A percentile compares a stretch with the other conserved stretches of the same genome.
Conservation (phyloP, 2,329 filamentous ascomycete species). For the Ascochyta pisi region DNA sequence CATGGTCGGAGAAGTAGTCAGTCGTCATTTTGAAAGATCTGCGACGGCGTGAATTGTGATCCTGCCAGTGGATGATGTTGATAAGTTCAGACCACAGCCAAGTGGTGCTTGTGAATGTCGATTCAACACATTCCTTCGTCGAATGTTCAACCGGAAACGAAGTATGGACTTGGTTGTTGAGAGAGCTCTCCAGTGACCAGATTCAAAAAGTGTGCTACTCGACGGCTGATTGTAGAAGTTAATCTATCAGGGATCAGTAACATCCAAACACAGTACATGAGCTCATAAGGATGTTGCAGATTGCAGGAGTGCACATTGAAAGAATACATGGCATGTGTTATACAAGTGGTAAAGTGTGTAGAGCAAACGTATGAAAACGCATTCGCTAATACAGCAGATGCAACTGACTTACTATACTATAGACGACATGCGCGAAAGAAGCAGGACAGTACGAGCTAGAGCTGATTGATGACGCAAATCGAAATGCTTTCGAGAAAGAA, state of each 20-base stretch:
- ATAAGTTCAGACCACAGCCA: slow-evolving; percentile 35
- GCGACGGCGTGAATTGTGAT: neutral
- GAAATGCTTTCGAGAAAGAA: slow-evolving; percentile 18
- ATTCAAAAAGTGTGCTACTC: neutral
- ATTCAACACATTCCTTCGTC: slow-evolving; percentile 40
- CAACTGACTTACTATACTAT: slow-evolving; percentile 6
- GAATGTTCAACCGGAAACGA: neutral
- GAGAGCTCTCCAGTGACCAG: neutral
- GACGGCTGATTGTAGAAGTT: neutral
- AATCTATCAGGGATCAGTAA: slow-evolving; percentile 8
- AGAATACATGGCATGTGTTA: neutral
- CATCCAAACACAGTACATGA: neutral
- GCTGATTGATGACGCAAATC: slow-evolving; percentile 21
- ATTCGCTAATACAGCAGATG: neutral
- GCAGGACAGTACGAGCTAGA: slow-evolving; percentile 11
- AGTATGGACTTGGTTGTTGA: neutral
- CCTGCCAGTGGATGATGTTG: neutral
- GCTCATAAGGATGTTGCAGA: neutral
- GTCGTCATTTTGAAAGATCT: slow-evolving; percentile 38
- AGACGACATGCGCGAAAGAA: slow-evolving; percentile 5
- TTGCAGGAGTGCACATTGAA: neutral
- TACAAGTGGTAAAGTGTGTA: neutral
- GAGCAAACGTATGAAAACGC: neutral
- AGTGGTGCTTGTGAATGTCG: slow-evolving; percentile 32
- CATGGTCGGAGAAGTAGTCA: slow-evolving; percentile 58